phyloP scores from a whole-genome alignment of 257 asterid species.

The Gentiana straminea region DNA sequence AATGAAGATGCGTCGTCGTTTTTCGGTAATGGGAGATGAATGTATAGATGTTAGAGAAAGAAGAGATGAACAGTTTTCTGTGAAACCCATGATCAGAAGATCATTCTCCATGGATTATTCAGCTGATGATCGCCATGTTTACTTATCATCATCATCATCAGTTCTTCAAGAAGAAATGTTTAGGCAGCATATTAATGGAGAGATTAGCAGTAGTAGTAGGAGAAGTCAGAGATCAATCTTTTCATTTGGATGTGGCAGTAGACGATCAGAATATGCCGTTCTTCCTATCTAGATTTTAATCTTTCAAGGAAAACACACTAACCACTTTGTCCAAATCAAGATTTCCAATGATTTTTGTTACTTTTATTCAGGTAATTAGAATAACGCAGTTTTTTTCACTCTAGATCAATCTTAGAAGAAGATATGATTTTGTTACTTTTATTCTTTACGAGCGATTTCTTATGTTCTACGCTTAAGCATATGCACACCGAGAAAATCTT shows the following conservation, averaged over 20 bases:
- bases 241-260: constrained; percentile 46
- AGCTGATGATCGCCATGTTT: constrained; percentile 38
- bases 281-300: constrained; percentile 20
- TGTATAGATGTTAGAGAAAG: constrained; percentile 35
- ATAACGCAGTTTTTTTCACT: constrained; percentile 34
- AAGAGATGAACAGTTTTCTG: constrained; percentile 38
- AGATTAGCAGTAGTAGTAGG: constrained; percentile 34
- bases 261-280: constrained; percentile 52
- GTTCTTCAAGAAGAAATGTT: constrained; percentile 54
- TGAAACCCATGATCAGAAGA: constrained; percentile 64
- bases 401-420: neutral
- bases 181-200: constrained; percentile 14
- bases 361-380: too few species aligned
- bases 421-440: too few species aligned
- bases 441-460: too few species aligned
- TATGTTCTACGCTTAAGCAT: too few species aligned
- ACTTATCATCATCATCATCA: constrained; percentile 16
- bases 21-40: constrained; percentile 84
- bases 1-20: constrained; percentile 36
- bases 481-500: too few species aligned
- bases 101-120: constrained; percentile 93
- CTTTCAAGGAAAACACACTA: too few species aligned
- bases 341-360: too few species aligned
- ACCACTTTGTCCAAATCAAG: neutral
- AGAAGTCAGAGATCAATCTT: constrained; percentile 57